A percentile compares a stretch with the other conserved stretches of the same genome.
phyloP scores from a whole-genome alignment of 768 basidiomycete genomes.

The Mycena polygramma region DNA sequence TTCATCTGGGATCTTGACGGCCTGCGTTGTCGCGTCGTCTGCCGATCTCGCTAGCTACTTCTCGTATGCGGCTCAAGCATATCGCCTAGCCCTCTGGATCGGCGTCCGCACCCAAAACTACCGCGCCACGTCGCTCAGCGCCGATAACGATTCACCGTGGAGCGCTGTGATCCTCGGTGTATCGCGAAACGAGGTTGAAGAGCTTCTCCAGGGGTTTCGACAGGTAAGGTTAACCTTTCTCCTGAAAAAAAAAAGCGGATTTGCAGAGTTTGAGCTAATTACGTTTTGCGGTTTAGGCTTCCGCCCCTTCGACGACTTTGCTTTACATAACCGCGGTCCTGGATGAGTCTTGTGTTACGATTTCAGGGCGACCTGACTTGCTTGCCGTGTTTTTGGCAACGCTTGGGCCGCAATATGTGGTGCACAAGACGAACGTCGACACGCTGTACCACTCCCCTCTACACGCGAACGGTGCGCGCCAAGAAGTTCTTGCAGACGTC shows the following conservation, averaged over 20 bases:
- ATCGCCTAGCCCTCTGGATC: conserved; percentile 59
- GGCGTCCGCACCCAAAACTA: conserved; percentile 54
- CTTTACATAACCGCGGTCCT: conserved; percentile 67
- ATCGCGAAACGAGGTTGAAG: conserved; percentile 38
- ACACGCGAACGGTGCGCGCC: conserved; percentile 48
- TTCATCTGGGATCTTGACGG: conserved; percentile 60
- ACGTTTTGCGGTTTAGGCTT: background rate
- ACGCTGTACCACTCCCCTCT: conserved; percentile 66
- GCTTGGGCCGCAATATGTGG: conserved; percentile 50
- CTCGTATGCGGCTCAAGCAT: conserved; percentile 51
- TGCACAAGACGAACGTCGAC: conserved; percentile 60
- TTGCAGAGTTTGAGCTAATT: background rate
- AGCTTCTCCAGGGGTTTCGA: conserved; percentile 28
- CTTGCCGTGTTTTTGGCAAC: conserved; percentile 57
- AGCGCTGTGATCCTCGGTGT: conserved; percentile 56
- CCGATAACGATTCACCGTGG: conserved; percentile 55
- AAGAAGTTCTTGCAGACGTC: conserved; percentile 60
- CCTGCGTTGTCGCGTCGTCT: conserved; percentile 57
- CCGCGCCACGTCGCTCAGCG: conserved; percentile 36
- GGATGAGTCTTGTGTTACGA: conserved; percentile 61
- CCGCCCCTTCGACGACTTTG: conserved; percentile 10
- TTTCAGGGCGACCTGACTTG: conserved; percentile 70
- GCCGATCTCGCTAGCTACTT: conserved; percentile 49
- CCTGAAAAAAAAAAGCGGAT: background rate
- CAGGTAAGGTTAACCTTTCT: background rate